Percentiles rank a stretch among this genome's conserved stretches.
Evolutionary conservation across 2,329 filamentous ascomycete species (phyloP).

Genomic region (Cordyceps fumosorosea): DNA sequence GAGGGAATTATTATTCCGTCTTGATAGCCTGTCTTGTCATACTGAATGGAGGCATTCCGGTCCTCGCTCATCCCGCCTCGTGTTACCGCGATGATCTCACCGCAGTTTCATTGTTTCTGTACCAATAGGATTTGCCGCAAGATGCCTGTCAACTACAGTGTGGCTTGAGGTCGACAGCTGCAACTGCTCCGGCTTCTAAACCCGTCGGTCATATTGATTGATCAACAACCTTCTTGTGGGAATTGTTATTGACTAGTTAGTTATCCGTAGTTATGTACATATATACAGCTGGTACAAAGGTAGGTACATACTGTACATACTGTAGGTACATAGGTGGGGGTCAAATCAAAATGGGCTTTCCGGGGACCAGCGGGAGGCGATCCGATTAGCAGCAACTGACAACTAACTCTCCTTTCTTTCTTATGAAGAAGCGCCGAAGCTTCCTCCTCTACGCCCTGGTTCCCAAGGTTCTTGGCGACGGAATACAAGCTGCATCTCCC

Average conservation of each 20-base stretch:
- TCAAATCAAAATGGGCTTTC: neutral
- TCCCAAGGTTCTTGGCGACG: neutral
- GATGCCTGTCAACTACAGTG: neutral
- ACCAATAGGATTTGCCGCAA: neutral
- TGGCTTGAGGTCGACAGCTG: neutral
- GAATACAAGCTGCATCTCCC: neutral
- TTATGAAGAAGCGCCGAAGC: no score
- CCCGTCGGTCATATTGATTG: neutral
- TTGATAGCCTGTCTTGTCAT: neutral
- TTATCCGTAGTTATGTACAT: no score
- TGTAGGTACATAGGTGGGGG: constrained; percentile 2
- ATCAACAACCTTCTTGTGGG: neutral
- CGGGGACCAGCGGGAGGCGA: constrained; percentile 5
- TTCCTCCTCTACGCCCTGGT: neutral
- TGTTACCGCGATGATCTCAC: neutral
- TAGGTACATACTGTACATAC: no score
- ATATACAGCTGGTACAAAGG: no score
- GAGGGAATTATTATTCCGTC: no score
- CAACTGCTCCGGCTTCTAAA: neutral
- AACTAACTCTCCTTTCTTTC: neutral
- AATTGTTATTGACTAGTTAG: neutral
- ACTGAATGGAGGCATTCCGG: neutral
- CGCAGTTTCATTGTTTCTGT: neutral
- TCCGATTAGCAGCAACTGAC: constrained; percentile 8
- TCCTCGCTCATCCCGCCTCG: neutral